Conservation (phyloP, 2,329 filamentous ascomycete species). For the Stagonosporopsis cucurbitacearum region DNA sequence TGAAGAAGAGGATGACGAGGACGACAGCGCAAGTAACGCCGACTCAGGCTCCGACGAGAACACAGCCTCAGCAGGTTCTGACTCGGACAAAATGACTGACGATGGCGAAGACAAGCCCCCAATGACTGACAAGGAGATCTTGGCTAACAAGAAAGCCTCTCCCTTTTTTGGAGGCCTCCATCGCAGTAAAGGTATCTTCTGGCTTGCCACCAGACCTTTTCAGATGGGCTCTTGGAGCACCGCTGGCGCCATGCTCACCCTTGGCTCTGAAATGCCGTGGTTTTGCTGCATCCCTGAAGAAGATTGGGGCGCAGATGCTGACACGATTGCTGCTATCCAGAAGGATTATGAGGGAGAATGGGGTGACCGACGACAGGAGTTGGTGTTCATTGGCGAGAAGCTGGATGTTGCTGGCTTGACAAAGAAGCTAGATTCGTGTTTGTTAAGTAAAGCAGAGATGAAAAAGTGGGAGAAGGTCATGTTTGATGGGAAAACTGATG, state of each 20-base stretch:
- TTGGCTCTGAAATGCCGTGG: constrained; percentile 63
- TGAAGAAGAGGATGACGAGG: constrained; percentile 33
- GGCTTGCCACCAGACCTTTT: constrained; percentile 64
- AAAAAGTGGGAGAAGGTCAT: constrained; percentile 50
- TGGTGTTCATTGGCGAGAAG: constrained; percentile 75
- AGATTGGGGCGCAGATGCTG: constrained; percentile 57
- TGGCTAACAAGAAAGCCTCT: constrained; percentile 63
- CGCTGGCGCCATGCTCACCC: constrained; percentile 68
- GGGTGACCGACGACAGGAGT: constrained; percentile 73
- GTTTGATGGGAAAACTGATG: constrained; percentile 34
- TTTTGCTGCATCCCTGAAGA: constrained; percentile 66
- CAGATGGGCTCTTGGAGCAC: constrained; percentile 68
- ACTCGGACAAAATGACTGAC: constrained; percentile 28
- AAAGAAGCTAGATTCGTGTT: constrained; percentile 63
- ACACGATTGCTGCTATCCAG: constrained; percentile 56
- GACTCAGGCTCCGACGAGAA: constrained; percentile 27
- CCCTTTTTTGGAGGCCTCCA: constrained; percentile 63
- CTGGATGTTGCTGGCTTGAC: constrained; percentile 62
- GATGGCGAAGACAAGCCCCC: constrained; percentile 44
- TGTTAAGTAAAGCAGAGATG: constrained; percentile 67
- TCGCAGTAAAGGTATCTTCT: constrained; percentile 69
- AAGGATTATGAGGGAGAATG: constrained; percentile 62
- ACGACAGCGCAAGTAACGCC: constrained; percentile 8
- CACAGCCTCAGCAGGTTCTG: constrained; percentile 21
- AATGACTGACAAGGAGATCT: constrained; percentile 51